Conservation (phyloP, 2,329 filamentous ascomycete genomes). For the Fusarium caatingaense region DNA sequence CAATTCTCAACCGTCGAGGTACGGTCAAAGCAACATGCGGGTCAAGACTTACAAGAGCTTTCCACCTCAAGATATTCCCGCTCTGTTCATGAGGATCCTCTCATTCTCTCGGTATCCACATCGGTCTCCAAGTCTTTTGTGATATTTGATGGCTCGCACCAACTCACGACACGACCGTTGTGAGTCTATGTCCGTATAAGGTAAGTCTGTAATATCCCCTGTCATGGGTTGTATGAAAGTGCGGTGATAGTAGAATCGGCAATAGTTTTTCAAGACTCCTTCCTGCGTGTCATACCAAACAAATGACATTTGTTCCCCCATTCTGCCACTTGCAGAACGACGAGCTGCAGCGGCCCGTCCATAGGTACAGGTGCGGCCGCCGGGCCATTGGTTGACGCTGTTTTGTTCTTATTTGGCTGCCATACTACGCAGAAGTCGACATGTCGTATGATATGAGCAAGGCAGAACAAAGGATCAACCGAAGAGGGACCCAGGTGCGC, state of each 20-base stretch:
- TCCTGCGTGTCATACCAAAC: constrained; percentile 17
- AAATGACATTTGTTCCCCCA: constrained; percentile 9
- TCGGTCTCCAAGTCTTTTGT: not conserved
- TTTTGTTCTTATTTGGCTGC: constrained; percentile 9
- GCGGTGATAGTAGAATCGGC: constrained; percentile 12
- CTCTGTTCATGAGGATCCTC: not conserved
- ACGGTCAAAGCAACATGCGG: not conserved
- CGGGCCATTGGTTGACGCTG: not conserved
- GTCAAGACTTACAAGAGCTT: constrained; percentile 9
- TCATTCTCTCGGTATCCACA: constrained; percentile 7
- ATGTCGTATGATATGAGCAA: constrained; percentile 42
- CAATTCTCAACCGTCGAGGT: not conserved
- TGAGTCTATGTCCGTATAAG: constrained; percentile 30
- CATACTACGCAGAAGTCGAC: constrained; percentile 13
- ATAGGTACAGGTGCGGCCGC: constrained; percentile 17
- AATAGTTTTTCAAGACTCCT: constrained; percentile 16
- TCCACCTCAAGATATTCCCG: not conserved
- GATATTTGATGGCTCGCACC: constrained; percentile 4
- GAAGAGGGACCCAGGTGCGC: constrained; percentile 39
- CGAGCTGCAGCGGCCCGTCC: constrained; percentile 31
- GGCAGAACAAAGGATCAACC: constrained; percentile 28
- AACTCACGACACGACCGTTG: constrained; percentile 1
- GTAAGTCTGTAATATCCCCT: constrained; percentile 32
- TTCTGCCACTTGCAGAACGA: constrained; percentile 18
- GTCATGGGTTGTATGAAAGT: constrained; percentile 30